Percentiles rank a stretch among this genome's conserved stretches.
Evolutionary conservation across 176 grass and related monocot species (phyloP).

Genomic region (Stipa capillata): DNA sequence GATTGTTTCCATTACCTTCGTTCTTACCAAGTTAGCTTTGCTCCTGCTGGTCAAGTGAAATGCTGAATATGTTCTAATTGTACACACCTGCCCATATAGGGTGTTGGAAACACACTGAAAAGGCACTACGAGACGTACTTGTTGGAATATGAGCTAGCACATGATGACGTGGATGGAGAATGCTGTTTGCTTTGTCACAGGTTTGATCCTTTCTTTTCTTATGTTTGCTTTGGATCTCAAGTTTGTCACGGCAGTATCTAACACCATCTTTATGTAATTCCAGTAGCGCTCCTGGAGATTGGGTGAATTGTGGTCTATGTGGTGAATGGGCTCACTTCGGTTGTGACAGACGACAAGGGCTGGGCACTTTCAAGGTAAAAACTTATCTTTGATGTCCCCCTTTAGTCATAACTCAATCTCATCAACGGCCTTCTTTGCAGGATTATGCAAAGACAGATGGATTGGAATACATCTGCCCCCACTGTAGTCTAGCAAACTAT

Average conservation of each 20-base stretch:
- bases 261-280: constrained; percentile 23
- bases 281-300: constrained; percentile 99
- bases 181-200: constrained; percentile 97
- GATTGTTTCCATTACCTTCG: not conserved
- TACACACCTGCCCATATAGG: constrained; percentile 36
- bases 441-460: constrained; percentile 98
- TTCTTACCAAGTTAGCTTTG: not conserved
- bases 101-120: constrained; percentile 93
- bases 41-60: not conserved
- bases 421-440: constrained; percentile 29
- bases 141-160: constrained; percentile 91
- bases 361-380: constrained; percentile 88
- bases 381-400: not conserved
- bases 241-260: constrained; percentile 4
- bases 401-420: not conserved
- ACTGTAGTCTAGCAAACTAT: constrained; percentile 83
- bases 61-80: not conserved
- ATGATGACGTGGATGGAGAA: constrained; percentile 97
- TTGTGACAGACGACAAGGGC: constrained; percentile 85
- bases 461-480: constrained; percentile 96
- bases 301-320: constrained; percentile 96
- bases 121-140: constrained; percentile 96
- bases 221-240: not conserved
- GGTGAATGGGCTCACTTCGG: constrained; percentile 99
- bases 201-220: constrained; percentile 24